These are phyloP conservation scores for Suillus brevipes DNA, from an alignment of 768 basidiomycete species.

Conservation along the genomic window DNA sequence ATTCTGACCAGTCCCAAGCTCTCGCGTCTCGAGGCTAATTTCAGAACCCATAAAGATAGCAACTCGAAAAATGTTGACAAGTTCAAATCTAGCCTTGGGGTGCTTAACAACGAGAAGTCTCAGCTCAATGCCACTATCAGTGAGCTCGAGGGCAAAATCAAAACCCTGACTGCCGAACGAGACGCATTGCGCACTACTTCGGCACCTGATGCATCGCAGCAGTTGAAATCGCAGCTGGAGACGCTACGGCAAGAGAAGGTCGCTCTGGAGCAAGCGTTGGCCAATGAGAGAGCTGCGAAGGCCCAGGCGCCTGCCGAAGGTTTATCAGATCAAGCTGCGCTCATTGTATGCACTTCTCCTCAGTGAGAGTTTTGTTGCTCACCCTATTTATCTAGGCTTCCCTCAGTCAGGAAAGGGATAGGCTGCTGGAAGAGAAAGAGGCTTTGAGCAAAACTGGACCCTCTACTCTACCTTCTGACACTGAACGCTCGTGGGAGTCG, in stretches of 20 bases:
- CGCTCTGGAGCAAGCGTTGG: slow-evolving; percentile 38
- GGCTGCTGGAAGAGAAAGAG: slow-evolving; percentile 60
- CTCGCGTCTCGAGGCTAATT: slow-evolving; percentile 42
- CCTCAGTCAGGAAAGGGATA: slow-evolving; percentile 61
- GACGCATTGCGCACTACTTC: slow-evolving; percentile 26
- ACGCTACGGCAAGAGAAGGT: slow-evolving; percentile 40
- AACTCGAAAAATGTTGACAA: slow-evolving; percentile 15
- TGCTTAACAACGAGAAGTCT: slow-evolving; percentile 30
- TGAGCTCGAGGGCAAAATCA: slow-evolving; percentile 28
- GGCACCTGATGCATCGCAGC: slow-evolving; percentile 26
- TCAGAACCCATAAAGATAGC: slow-evolving; percentile 37
- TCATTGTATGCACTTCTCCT: slow-evolving; percentile 31
- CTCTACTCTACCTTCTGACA: slow-evolving; percentile 28
- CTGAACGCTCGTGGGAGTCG: slow-evolving; percentile 48
- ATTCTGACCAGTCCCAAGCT: slow-evolving; percentile 30
- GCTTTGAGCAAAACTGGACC: slow-evolving; percentile 27
- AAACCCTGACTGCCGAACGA: slow-evolving; percentile 29
- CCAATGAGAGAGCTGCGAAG: slow-evolving; percentile 37
- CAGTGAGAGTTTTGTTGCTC: neutral
- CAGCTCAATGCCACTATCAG: slow-evolving; percentile 28
- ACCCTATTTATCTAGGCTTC: slow-evolving; percentile 40
- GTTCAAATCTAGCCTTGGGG: slow-evolving; percentile 26
- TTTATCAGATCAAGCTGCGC: slow-evolving; percentile 24
- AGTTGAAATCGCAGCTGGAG: slow-evolving; percentile 36
- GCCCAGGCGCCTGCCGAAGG: slow-evolving; percentile 14